Percentiles rank a stretch among this genome's conserved stretches.
These are phyloP conservation scores for Discostella stelligeroides DNA, from an alignment of 108 stramenopile genomes.

Conservation along the genomic window DNA sequence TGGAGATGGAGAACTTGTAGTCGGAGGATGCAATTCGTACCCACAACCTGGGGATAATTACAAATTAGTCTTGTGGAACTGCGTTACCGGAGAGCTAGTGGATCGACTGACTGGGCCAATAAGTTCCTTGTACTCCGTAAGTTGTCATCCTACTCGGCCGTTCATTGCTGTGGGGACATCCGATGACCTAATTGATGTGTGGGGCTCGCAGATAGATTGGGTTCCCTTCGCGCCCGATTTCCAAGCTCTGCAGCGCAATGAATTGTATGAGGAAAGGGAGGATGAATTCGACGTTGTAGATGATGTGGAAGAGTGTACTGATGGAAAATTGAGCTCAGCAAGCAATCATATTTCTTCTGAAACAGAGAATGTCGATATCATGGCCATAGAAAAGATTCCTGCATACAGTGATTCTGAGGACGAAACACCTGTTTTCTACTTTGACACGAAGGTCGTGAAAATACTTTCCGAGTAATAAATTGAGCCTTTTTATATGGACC, in stretches of 20 bases:
- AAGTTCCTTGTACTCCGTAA: constrained; percentile 57
- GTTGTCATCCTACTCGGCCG: constrained; percentile 85
- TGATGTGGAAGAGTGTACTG: constrained; percentile 31
- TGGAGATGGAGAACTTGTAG: constrained; percentile 79
- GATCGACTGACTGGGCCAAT: constrained; percentile 78
- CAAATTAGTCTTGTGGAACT: constrained; percentile 74
- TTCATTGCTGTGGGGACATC: constrained; percentile 79
- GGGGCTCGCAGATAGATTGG: constrained; percentile 80
- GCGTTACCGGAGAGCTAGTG: constrained; percentile 70
- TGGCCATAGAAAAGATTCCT: constrained; percentile 59
- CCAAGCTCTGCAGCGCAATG: constrained; percentile 76
- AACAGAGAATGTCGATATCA: constrained; percentile 64
- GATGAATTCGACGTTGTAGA: constrained; percentile 80
- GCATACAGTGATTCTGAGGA: constrained; percentile 77
- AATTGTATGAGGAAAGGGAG: constrained; percentile 76
- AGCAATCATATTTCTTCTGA: constrained; percentile 13
- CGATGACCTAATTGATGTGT: constrained; percentile 80
- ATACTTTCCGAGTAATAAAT: constrained; percentile 25
- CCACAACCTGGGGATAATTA: constrained; percentile 61
- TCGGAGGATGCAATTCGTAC: constrained; percentile 60
- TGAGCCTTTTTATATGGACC: no score
- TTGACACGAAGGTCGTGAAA: constrained; percentile 55
- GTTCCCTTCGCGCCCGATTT: constrained; percentile 87
- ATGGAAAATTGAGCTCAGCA: constrained; percentile 2
- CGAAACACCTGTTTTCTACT: constrained; percentile 70